phyloP scores from a whole-genome alignment of 2,329 filamentous ascomycete species.

The Pseudogymnoascus sp. region DNA sequence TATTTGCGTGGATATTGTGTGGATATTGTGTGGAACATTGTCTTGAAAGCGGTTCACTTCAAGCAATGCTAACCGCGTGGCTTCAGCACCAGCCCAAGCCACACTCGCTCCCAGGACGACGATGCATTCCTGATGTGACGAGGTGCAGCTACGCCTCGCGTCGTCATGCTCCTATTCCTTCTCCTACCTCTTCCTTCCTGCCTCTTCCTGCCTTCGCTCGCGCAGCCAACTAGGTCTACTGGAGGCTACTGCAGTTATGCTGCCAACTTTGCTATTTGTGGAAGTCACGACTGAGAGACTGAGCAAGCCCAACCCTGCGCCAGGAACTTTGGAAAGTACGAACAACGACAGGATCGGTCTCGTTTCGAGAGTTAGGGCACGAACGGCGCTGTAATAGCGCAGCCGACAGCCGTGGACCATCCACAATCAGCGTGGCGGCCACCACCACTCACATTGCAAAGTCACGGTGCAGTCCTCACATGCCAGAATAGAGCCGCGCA shows the following conservation, averaged over 20 bases:
- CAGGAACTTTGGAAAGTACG: not conserved
- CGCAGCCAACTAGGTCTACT: not conserved
- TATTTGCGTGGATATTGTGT: not conserved
- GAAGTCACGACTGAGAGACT: not conserved
- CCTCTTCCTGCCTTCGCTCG: not conserved
- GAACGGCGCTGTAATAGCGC: not conserved
- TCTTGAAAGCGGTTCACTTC: not conserved
- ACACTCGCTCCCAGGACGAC: not conserved
- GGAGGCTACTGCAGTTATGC: not conserved
- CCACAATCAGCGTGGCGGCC: not conserved
- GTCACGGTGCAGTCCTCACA: not conserved
- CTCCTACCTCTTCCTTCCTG: not conserved
- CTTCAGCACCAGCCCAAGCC: not conserved
- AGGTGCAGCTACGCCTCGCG: not conserved
- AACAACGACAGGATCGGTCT: not conserved
- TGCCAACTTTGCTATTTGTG: not conserved
- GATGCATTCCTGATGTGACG: not conserved
- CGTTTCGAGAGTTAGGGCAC: not conserved
- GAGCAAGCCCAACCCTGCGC: not conserved
- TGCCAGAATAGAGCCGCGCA: not conserved
- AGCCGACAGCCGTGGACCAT: not conserved
- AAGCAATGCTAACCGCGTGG: conserved; percentile 7
- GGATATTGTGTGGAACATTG: not conserved
- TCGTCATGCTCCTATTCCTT: not conserved
- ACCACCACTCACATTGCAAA: not conserved